A percentile compares a stretch with the other conserved stretches of the same genome.
These are phyloP conservation scores for Astrothelium subdiscretum DNA, from an alignment of 495 filamentous ascomycete species.

Conservation along the genomic window DNA sequence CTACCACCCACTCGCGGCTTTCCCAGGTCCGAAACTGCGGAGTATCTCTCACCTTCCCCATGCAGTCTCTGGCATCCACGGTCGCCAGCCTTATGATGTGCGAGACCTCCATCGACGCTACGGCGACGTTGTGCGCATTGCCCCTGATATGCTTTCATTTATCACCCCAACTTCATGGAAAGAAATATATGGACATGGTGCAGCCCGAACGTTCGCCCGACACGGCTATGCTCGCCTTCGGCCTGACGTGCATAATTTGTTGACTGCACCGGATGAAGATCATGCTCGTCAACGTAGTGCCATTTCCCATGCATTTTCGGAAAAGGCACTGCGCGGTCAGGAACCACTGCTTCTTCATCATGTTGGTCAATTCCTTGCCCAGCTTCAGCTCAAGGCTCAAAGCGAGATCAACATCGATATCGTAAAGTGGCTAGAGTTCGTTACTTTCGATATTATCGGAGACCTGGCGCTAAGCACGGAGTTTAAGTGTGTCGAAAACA, in stretches of 20 bases:
- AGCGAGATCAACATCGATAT: conserved; percentile 28
- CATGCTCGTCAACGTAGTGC: conserved; percentile 5
- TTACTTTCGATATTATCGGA: conserved; percentile 48
- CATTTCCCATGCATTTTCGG: conserved; percentile 2
- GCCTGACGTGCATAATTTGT: not conserved
- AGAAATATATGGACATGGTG: conserved; percentile 4
- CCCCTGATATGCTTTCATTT: conserved; percentile 5
- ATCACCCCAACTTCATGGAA: conserved; percentile 2
- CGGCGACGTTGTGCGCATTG: conserved; percentile 6
- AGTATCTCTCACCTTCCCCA: not conserved
- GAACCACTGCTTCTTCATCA: not conserved
- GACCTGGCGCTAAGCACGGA: conserved; percentile 48
- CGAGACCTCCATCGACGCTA: conserved; percentile 8
- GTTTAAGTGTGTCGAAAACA: conserved; percentile 41
- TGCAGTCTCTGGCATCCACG: not conserved
- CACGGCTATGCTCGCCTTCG: not conserved
- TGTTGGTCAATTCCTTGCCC: not conserved
- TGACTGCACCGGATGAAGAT: not conserved
- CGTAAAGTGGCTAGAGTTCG: conserved; percentile 43
- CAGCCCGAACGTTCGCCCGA: not conserved
- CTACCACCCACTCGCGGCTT: conserved; percentile 3
- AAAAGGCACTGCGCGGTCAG: conserved; percentile 5
- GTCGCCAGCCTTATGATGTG: not conserved
- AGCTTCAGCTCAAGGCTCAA: not conserved
- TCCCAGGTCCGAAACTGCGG: conserved; percentile 6